Percentiles rank a stretch among this genome's conserved stretches.
Conservation (phyloP, 2,329 filamentous ascomycete genomes). For the Microcyclosporella mali region DNA sequence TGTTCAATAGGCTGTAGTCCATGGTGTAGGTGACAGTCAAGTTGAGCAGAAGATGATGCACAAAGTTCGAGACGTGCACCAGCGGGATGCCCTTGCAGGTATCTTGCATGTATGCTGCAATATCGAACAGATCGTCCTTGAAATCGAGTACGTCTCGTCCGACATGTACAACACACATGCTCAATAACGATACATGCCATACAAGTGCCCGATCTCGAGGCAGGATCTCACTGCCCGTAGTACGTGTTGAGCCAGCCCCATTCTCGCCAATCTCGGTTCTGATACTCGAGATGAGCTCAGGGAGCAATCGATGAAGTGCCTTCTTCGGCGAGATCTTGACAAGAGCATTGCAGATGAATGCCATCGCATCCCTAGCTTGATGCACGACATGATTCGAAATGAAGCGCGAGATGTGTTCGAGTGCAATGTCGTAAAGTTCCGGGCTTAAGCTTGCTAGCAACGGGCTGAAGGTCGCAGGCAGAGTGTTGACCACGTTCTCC, state of each 20-base stretch:
- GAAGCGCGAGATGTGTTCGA: conserved; percentile 89
- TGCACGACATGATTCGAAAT: conserved; percentile 92
- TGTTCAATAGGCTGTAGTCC: conserved; percentile 82
- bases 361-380: conserved; percentile 94
- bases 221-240: conserved; percentile 85
- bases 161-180: conserved; percentile 96
- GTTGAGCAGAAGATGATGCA: conserved; percentile 92
- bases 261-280: conserved; percentile 96
- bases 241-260: conserved; percentile 88
- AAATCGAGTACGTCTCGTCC: conserved; percentile 84
- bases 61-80: conserved; percentile 94
- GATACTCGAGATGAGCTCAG: conserved; percentile 84
- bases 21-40: conserved; percentile 89
- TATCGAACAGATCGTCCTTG: conserved; percentile 80
- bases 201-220: conserved; percentile 88
- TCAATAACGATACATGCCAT: conserved; percentile 94
- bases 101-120: conserved; percentile 93
- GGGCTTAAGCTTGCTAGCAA: conserved; percentile 86
- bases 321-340: conserved; percentile 96
- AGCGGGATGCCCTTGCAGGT: conserved; percentile 90
- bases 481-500: conserved; percentile 91
- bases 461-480: conserved; percentile 85
- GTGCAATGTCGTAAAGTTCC: conserved; percentile 82
- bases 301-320: conserved; percentile 82
- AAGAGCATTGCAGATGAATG: conserved; percentile 92